A percentile compares a stretch with the other conserved stretches of the same genome.
Conservation (phyloP, 2,329 filamentous ascomycete genomes). For the Aspergillus fructus region DNA sequence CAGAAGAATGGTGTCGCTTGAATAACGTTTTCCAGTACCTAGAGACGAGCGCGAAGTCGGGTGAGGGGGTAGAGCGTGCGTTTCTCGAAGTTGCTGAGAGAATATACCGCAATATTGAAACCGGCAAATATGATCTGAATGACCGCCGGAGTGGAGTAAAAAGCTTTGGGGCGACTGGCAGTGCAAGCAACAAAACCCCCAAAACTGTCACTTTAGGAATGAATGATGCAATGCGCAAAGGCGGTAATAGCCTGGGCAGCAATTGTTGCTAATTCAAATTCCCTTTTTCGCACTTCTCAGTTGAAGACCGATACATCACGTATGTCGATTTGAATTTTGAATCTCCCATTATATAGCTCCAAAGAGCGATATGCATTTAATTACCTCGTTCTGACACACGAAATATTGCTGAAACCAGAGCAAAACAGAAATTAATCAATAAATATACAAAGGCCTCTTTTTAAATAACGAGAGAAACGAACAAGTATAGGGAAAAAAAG, state of each 20-base stretch:
- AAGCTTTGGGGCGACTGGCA: slow-evolving; percentile 48
- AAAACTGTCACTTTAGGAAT: slow-evolving; percentile 46
- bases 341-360: neutral
- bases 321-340: neutral
- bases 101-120: slow-evolving; percentile 96
- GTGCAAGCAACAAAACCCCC: slow-evolving; percentile 33
- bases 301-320: neutral
- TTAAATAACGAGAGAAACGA: neutral
- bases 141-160: slow-evolving; percentile 92
- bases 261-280: slow-evolving; percentile 35
- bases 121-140: slow-evolving; percentile 90
- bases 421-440: neutral
- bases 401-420: neutral
- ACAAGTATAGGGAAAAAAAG: neutral
- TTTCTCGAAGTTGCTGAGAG: slow-evolving; percentile 92
- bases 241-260: slow-evolving; percentile 35
- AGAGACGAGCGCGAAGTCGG: slow-evolving; percentile 93
- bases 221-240: slow-evolving; percentile 48
- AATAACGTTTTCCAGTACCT: slow-evolving; percentile 93
- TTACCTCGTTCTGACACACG: neutral
- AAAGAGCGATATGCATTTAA: neutral
- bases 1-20: slow-evolving; percentile 79
- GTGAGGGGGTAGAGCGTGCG: slow-evolving; percentile 88
- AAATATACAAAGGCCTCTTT: slow-evolving; percentile 7
- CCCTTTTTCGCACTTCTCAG: neutral